Conservation (phyloP, 495 filamentous ascomycete species). For the Mytilinidion resinicola region DNA sequence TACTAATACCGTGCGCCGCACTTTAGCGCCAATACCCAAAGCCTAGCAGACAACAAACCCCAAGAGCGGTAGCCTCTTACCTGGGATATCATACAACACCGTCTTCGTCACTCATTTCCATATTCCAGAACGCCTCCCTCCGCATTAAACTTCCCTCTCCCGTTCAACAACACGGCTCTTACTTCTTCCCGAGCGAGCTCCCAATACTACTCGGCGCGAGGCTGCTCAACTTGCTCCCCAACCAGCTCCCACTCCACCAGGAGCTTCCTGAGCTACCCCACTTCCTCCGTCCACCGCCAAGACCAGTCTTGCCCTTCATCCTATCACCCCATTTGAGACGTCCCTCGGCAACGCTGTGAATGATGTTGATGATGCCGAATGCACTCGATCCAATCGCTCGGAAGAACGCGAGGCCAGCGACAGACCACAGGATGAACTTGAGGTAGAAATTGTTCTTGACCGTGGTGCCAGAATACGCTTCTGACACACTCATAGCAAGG, state of each 20-base stretch:
- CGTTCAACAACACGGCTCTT: too few relatives aligned
- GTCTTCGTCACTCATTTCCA: too few relatives aligned
- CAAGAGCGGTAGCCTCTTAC: too few relatives aligned
- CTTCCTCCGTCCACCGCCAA: slow-evolving; percentile 17
- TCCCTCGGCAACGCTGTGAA: slow-evolving; percentile 82
- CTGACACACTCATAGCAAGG: slow-evolving; percentile 88
- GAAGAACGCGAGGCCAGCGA: slow-evolving; percentile 79
- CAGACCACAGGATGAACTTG: slow-evolving; percentile 85
- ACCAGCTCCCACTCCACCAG: slow-evolving; percentile 32
- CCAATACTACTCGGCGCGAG: slow-evolving; percentile 34
- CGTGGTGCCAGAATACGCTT: slow-evolving; percentile 64
- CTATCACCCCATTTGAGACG: slow-evolving; percentile 51
- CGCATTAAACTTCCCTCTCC: too few relatives aligned
- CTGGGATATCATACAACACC: too few relatives aligned
- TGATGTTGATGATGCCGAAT: slow-evolving; percentile 72
- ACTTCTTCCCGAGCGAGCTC: slow-evolving; percentile 22
- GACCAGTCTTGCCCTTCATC: slow-evolving; percentile 12
- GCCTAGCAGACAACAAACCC: too few relatives aligned
- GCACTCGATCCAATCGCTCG: slow-evolving; percentile 72
- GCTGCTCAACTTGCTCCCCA: slow-evolving; percentile 33
- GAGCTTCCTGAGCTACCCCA: slow-evolving; percentile 4
- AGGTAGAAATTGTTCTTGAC: slow-evolving; percentile 85
- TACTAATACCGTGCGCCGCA: too few relatives aligned
- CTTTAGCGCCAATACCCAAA: too few relatives aligned
- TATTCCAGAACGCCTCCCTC: too few relatives aligned